Evolutionary conservation across 2,329 filamentous ascomycete genomes (phyloP).

Genomic region (Grosmannia huntii): DNA sequence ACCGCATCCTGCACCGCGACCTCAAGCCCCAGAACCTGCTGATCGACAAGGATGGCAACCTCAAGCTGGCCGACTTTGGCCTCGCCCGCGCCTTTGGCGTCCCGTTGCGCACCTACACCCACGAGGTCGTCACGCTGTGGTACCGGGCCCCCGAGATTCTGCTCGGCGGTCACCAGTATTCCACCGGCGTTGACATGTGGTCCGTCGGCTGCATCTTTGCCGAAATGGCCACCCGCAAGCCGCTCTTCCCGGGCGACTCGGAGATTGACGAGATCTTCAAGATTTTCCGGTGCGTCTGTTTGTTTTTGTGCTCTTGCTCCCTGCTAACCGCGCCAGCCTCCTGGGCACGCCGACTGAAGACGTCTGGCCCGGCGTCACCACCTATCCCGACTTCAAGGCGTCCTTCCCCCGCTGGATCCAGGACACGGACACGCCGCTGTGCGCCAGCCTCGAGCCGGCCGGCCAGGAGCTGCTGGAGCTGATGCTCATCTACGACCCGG

Average conservation of each 20-base stretch:
- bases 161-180: slow-evolving; percentile 77
- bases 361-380: slow-evolving; percentile 75
- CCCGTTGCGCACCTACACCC: slow-evolving; percentile 75
- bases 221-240: slow-evolving; percentile 85
- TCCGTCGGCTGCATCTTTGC: slow-evolving; percentile 83
- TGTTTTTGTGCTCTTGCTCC: not conserved
- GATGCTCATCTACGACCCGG: slow-evolving; percentile 74
- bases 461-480: slow-evolving; percentile 53
- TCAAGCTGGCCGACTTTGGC: slow-evolving; percentile 79
- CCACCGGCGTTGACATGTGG: slow-evolving; percentile 91
- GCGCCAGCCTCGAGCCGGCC: slow-evolving; percentile 56
- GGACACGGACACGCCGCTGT: slow-evolving; percentile 49
- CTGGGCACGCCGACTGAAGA: slow-evolving; percentile 71
- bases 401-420: slow-evolving; percentile 80
- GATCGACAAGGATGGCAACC: slow-evolving; percentile 72
- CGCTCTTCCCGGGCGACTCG: slow-evolving; percentile 77
- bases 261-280: slow-evolving; percentile 94
- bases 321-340: slow-evolving; percentile 29
- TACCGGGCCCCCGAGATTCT: slow-evolving; percentile 80
- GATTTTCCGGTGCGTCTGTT: slow-evolving; percentile 59
- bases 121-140: slow-evolving; percentile 86
- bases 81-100: slow-evolving; percentile 82
- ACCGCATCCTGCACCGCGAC: slow-evolving; percentile 72
- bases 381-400: slow-evolving; percentile 79
- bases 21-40: slow-evolving; percentile 78